Evolutionary conservation across 2,329 filamentous ascomycete species (phyloP), one percentile per base, ranked within the genome.

Genomic region (Zelopaecilomyces penicillatus): DNA sequence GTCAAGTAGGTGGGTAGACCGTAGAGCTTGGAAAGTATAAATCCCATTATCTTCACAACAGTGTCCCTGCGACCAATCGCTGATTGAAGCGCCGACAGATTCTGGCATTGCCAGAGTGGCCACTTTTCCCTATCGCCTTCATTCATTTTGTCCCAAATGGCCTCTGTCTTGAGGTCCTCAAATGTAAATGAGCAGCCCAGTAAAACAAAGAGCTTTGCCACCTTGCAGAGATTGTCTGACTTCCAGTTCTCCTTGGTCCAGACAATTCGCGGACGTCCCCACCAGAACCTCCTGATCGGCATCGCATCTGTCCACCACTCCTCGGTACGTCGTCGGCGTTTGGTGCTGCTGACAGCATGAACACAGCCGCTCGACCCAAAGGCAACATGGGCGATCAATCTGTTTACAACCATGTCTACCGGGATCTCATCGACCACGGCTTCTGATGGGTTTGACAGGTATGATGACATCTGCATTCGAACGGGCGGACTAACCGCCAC

Each of bases 321-420:
- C 12, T 42, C 39, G 12, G 4, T 19, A 10, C 5, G 5, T 30
- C 7, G 39, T 5, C 32, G 39, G 12, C 30, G 12, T 27, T 33
- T 8, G 3, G 5, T 31, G 5, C 39, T 31, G 5, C 30, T 12
- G 12, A 42, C 39, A 28, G 39, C 39, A 33, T 42, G 39, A 27
- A 42, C 30, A 26, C 39, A 42, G 9, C 39, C 39, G 32, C 19
- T 34, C 7, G 39, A 33, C 29, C 29, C 39, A 4, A 42, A 33
- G n/a, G 39, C 39, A 42, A 42, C 39, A 42, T 42, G 39, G n/a
- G 32, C 30, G 35, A 42, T 34, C 30, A 42, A 6, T 8, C 30
- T 30, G 4, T 42, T 42, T 10, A 33, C 6, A 6, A 27, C 39
- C 8, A 42, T 42, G 28, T 42, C 39, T 12, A 42, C 39, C 4